Conservation (phyloP, 495 filamentous ascomycete genomes). For the Patellaria atrata region DNA sequence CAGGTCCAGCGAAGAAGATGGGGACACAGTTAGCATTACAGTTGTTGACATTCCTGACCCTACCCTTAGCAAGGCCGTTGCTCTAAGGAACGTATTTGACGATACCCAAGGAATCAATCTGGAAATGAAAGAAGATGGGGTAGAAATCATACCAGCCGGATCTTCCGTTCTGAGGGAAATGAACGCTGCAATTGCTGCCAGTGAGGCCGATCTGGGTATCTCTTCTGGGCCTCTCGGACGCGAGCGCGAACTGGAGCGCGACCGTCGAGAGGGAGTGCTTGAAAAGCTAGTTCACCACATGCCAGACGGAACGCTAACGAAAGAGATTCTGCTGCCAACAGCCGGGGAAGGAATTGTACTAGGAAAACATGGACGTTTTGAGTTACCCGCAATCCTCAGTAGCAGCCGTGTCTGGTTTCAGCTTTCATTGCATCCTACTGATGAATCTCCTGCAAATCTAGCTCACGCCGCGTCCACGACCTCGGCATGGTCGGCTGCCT, state of each 20-base stretch:
- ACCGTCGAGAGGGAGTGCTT: slow-evolving; percentile 65
- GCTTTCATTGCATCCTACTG: slow-evolving; percentile 78
- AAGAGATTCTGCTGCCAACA: slow-evolving; percentile 66
- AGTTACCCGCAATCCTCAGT: slow-evolving; percentile 50
- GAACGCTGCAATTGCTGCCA: slow-evolving; percentile 61
- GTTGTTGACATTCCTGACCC: slow-evolving; percentile 74
- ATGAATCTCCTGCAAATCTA: slow-evolving; percentile 61
- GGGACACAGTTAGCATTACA: slow-evolving; percentile 78
- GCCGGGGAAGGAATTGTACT: slow-evolving; percentile 60
- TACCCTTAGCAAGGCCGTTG: slow-evolving; percentile 66
- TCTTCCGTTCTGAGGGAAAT: slow-evolving; percentile 75
- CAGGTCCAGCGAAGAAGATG: slow-evolving; percentile 48
- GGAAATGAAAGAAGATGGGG: slow-evolving; percentile 92
- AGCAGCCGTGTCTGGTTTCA: slow-evolving; percentile 94
- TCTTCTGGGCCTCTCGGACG: slow-evolving; percentile 45
- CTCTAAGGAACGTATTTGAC: slow-evolving; percentile 82
- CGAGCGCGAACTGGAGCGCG: slow-evolving; percentile 63
- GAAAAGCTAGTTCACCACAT: slow-evolving; percentile 59
- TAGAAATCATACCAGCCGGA: slow-evolving; percentile 51
- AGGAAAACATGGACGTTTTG: slow-evolving; percentile 59
- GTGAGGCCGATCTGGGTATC: slow-evolving; percentile 71
- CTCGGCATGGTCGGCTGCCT: slow-evolving; percentile 76
- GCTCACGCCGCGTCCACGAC: slow-evolving; percentile 44
- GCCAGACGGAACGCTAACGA: slow-evolving; percentile 66
- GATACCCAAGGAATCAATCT: slow-evolving; percentile 82